Evolutionary conservation across 2,329 filamentous ascomycete species (phyloP), one percentile per base, ranked within the genome.

Genomic region (Botrytis fragariae): DNA sequence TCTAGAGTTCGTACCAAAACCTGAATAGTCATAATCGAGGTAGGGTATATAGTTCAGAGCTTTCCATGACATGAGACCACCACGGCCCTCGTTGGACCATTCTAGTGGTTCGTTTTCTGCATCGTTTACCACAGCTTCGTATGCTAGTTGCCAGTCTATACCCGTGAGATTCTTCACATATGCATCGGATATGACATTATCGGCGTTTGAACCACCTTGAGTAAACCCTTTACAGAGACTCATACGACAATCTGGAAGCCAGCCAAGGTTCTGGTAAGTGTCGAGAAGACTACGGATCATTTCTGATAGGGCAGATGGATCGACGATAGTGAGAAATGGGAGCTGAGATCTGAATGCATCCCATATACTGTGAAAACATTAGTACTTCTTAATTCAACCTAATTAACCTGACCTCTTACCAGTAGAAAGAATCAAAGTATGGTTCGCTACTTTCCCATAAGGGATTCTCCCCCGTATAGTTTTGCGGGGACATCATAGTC

Each of bases 251-350:
- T 80, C 79, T 37, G 79, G 79, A 18, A 80, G 74, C 72, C 75
- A 79, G 1, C 78, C 92, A 74, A 90, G 84, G 75, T 92, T 86
- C 44, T 85, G 85, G 76, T 93, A 94, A 0, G 87, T 93, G 71
- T 93, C 91, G 10, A 94, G 86, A 22, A 94, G 83, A 68, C 89
- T 92, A n/a, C 90, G 86, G 25, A 93, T 84, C 87, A 94, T 92
- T 71, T 87, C 83, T 0, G 89, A 86, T 63, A 92, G 87, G 0
- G 89, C 86, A 0, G 81, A 75, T 0, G 92, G 91, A 76, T 94
- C 92, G 0, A 92, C 74, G 37, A 94, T 84, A 0, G 90, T 92
- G 44, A 94, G 83, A 51, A 94, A 87, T 0, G 91, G 90, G 48
- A 92, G 87, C 74, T 91, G 90, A 35, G 87, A 89, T 29, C 91